Base-by-base conservation (phyloP, 805 yeast genomes). In the Zygosaccharomyces gambellarensis region DNA sequence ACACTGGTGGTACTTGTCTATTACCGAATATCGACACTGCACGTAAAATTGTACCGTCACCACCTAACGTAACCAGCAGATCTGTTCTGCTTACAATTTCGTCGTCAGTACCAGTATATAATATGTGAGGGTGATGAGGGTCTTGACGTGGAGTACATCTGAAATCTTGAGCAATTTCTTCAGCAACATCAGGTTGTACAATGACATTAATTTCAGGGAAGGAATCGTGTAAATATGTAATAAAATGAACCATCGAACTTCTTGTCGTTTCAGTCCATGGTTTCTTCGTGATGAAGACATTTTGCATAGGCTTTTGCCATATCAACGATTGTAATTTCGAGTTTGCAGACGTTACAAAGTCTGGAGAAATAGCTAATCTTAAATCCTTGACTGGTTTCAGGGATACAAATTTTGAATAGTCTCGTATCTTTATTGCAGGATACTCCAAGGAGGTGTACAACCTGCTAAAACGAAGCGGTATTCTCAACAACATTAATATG, bases 11-110 rank as follows among this genome's bases (percentile, higher is more conserved):
- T 3, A 88, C 94, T 29, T 71, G 73, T 8, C 74, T 74, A 60
- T 81, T 80, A 47, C 84, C 81, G 62, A 90, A 90, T 58, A 81
- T 71, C 4, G 94, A 81, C 0, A 89, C 92, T 0, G 92, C 96
- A 47, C 90, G 78, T 39, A 90, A 67, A 48, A 89, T 88, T 0
- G 97, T 90, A 4, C 98, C 98, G 67, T 90, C 98, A 17, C 98
- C 98, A n/a, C 98, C 98, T 36, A 90, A 68, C 0, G 96, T 86
- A 7, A 90, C 90, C 34, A 90, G 70, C 39, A 90, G 66, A 62
- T 90, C 98, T 0, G 96, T 79, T 57, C 82, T 86, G 9, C 71
- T 58, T 1, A 80, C 75, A 39, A 89, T 79, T 8, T 82, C 85
- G 9, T 72, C 68, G 14, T 67, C 66, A 3, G 77, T 58, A 0